phyloP scores from a whole-genome alignment of 1,139 yeast genomes.

The Yamadazyma trypodendri region DNA sequence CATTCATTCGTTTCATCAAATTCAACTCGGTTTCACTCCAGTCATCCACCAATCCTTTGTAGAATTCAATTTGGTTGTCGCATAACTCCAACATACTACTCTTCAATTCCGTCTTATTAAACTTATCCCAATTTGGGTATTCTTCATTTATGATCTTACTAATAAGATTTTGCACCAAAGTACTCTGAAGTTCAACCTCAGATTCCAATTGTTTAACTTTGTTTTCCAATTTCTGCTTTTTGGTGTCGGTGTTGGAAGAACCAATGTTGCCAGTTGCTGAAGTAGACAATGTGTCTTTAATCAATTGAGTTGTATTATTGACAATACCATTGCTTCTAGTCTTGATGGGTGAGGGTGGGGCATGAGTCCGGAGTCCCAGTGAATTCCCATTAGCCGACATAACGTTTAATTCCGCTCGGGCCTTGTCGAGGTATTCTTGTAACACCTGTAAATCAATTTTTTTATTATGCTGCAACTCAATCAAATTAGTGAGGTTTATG shows the following conservation, averaged over 20 bases:
- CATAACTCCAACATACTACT: conserved; percentile 68
- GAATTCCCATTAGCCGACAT: conserved; percentile 13
- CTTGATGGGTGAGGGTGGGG: conserved; percentile 38
- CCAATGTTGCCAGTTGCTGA: conserved; percentile 45
- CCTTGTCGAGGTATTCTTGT: conserved; percentile 71
- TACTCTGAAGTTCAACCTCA: conserved; percentile 58
- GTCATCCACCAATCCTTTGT: conserved; percentile 64
- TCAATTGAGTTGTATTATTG: conserved; percentile 44
- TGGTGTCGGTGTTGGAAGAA: conserved; percentile 36
- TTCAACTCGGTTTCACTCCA: conserved; percentile 65
- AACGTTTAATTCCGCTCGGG: conserved; percentile 55
- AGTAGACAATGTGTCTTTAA: conserved; percentile 47
- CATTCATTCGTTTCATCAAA: conserved; percentile 39
- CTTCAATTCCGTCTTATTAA: conserved; percentile 76
- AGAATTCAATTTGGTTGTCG: conserved; percentile 74
- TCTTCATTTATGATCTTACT: conserved; percentile 75
- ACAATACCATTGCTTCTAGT: conserved; percentile 32
- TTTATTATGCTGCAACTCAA: conserved; percentile 86
- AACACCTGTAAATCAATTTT: conserved; percentile 88
- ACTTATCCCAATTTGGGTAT: conserved; percentile 77
- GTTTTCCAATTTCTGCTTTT: conserved; percentile 32
- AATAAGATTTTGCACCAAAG: conserved; percentile 55
- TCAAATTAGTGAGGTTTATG: conserved; percentile 66
- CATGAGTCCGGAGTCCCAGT: conserved; percentile 11
- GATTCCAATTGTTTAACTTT: conserved; percentile 37